A percentile compares a stretch with the other conserved stretches of the same genome.
These are phyloP conservation scores for Plasmodium gonderi DNA, from an alignment of 169 alveolate species.

Conservation along the genomic window DNA sequence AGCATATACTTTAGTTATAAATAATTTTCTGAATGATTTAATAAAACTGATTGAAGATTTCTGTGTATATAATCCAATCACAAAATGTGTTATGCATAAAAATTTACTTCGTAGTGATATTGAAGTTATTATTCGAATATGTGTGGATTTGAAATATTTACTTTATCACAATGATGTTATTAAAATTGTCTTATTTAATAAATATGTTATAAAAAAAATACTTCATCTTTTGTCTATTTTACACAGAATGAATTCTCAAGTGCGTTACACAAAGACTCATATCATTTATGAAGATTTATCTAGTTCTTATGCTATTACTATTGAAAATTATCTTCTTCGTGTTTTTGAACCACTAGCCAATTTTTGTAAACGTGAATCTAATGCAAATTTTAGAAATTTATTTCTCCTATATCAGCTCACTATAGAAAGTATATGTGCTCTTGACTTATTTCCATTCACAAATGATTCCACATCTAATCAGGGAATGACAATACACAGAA, in stretches of 20 bases:
- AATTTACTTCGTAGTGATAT: constrained; percentile 38
- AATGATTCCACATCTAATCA: neutral
- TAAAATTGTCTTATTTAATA: constrained; percentile 38
- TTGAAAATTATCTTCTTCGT: constrained; percentile 44
- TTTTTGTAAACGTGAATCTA: constrained; percentile 59
- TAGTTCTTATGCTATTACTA: constrained; percentile 41
- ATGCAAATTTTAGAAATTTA: constrained; percentile 52
- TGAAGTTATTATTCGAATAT: constrained; percentile 47
- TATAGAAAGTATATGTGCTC: constrained; percentile 12
- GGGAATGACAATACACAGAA: neutral
- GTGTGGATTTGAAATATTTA: constrained; percentile 51
- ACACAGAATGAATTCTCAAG: constrained; percentile 54
- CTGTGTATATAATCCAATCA: constrained; percentile 7
- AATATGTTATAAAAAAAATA: constrained; percentile 37
- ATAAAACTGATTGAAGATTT: constrained; percentile 40
- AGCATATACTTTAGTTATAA: constrained; percentile 61
- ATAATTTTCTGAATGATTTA: constrained; percentile 49
- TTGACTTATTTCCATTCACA: constrained; percentile 14
- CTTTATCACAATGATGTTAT: constrained; percentile 59
- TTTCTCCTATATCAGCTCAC: constrained; percentile 56
- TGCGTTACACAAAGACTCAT: constrained; percentile 43
- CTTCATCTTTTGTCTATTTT: neutral
- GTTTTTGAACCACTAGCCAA: constrained; percentile 56
- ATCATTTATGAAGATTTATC: constrained; percentile 56
- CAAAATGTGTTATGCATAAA: constrained; percentile 50